Percentiles rank a stretch among this genome's conserved stretches.
Conservation (phyloP, 176 grass and related monocot species). For the Elaeis guineensis region DNA sequence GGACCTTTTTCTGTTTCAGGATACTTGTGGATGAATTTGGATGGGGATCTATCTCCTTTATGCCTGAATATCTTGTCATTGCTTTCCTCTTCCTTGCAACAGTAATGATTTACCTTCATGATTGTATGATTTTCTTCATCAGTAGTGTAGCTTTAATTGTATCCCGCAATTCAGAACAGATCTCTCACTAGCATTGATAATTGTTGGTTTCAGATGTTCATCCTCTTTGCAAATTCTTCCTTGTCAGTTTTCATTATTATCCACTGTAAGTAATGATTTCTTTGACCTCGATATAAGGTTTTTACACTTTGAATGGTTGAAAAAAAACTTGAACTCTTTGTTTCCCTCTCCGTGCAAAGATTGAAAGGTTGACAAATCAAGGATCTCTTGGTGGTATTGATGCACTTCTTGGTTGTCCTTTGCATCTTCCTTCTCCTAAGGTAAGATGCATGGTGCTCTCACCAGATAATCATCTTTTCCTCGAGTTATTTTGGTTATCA, state of each 20-base stretch:
- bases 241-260: conserved; percentile 66
- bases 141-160: conserved; percentile 14
- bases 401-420: conserved; percentile 81
- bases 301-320: conserved; percentile 22
- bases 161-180: background rate
- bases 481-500: background rate
- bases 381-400: conserved; percentile 91
- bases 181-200: background rate
- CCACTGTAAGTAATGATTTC: conserved; percentile 49
- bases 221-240: conserved; percentile 52
- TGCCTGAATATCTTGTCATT: conserved; percentile 81
- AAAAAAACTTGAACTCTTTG: conserved; percentile 12
- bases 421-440: conserved; percentile 80
- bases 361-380: conserved; percentile 52
- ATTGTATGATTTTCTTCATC: conserved; percentile 18
- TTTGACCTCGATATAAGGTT: background rate
- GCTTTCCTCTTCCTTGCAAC: conserved; percentile 39
- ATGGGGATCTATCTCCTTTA: conserved; percentile 73
- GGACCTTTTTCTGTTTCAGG: conserved; percentile 40
- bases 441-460: conserved; percentile 27
- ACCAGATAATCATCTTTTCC: background rate
- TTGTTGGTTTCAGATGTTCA: conserved; percentile 43
- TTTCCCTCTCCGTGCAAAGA: conserved; percentile 31
- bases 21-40: conserved; percentile 96
- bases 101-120: conserved; percentile 36